A percentile compares a stretch with the other conserved stretches of the same genome.
Conservation (phyloP, 2,329 filamentous ascomycete species). For the Cadophora malorum region DNA sequence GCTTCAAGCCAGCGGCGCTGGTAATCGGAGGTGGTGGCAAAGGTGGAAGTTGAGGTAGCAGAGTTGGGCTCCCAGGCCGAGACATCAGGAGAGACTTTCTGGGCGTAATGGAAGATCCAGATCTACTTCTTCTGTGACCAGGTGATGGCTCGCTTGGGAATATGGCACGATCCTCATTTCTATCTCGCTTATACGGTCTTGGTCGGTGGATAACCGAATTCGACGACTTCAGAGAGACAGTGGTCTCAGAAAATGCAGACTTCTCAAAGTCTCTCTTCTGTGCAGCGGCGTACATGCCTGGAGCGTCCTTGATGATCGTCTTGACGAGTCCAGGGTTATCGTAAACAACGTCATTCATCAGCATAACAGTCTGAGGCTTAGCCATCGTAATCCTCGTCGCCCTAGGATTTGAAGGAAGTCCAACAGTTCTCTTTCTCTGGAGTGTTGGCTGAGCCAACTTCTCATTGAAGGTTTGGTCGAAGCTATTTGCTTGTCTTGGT, state of each 20-base stretch:
- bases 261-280: slow-evolving; percentile 35
- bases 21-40: slow-evolving; percentile 50
- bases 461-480: slow-evolving; percentile 26
- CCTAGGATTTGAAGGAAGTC: slow-evolving; percentile 41
- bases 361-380: slow-evolving; percentile 58
- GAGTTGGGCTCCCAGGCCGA: slow-evolving; percentile 53
- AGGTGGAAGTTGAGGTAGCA: slow-evolving; percentile 56
- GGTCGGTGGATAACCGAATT: slow-evolving; percentile 45
- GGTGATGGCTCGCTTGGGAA: slow-evolving; percentile 55
- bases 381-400: slow-evolving; percentile 31
- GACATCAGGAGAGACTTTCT: slow-evolving; percentile 55
- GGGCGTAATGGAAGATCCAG: slow-evolving; percentile 53
- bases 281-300: slow-evolving; percentile 43
- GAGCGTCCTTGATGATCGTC: slow-evolving; percentile 55
- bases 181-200: slow-evolving; percentile 40
- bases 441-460: slow-evolving; percentile 26
- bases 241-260: slow-evolving; percentile 27
- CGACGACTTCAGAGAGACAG: slow-evolving; percentile 30
- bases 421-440: slow-evolving; percentile 37
- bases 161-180: slow-evolving; percentile 50
- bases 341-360: slow-evolving; percentile 62
- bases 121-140: slow-evolving; percentile 54
- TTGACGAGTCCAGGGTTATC: slow-evolving; percentile 57
- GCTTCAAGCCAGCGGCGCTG: slow-evolving; percentile 48
- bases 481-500: slow-evolving; percentile 37